phyloP scores from a whole-genome alignment of 345 rosid species.

The Durio zibethinus region DNA sequence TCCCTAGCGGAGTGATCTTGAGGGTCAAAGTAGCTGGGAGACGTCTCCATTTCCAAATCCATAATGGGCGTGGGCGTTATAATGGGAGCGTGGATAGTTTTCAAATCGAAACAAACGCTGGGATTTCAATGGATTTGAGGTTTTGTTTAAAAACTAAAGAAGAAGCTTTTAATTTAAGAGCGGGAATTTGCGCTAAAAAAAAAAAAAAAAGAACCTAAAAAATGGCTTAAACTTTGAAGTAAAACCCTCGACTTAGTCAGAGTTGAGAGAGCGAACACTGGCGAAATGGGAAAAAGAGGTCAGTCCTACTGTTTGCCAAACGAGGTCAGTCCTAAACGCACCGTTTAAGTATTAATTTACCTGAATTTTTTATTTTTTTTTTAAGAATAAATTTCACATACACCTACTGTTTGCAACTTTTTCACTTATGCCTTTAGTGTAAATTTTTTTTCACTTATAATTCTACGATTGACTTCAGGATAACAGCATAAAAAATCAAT shows the following conservation, averaged over 20 bases:
- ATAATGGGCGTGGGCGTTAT: constrained; percentile 14
- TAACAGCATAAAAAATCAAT: too few relatives aligned
- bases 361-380: too few relatives aligned
- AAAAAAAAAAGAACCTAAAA: background rate
- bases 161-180: background rate
- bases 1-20: constrained; percentile 63
- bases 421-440: too few relatives aligned
- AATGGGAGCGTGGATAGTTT: background rate
- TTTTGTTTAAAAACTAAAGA: background rate
- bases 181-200: background rate
- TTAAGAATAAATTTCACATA: too few relatives aligned
- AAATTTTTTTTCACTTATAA: too few relatives aligned
- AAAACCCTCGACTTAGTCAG: background rate
- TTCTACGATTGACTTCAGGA: too few relatives aligned
- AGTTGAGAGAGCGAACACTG: background rate
- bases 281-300: background rate
- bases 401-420: too few relatives aligned
- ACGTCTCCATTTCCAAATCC: constrained; percentile 80
- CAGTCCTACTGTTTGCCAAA: background rate
- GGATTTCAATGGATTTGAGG: background rate
- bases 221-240: background rate
- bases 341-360: background rate
- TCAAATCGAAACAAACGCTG: background rate
- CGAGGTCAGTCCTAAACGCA: background rate
- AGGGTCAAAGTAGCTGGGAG: constrained; percentile 72